phyloP scores from a whole-genome alignment of 2,329 filamentous ascomycete species.

The Cytospora paraplurivora region DNA sequence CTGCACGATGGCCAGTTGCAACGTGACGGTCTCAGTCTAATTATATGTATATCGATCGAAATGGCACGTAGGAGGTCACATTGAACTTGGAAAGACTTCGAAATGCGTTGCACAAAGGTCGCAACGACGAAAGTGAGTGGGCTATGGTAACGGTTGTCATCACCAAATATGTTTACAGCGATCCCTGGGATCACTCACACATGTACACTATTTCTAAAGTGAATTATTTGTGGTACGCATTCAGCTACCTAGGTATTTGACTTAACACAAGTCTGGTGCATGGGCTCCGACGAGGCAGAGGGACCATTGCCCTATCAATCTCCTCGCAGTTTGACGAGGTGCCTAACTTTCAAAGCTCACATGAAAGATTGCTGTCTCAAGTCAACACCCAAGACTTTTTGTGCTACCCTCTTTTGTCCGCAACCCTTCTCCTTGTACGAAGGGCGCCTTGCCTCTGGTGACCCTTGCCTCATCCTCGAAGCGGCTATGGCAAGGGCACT shows the following conservation, averaged over 20 bases:
- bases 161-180: not conserved
- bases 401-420: constrained; percentile 12
- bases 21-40: not conserved
- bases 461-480: constrained; percentile 10
- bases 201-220: not conserved
- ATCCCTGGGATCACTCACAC: not conserved
- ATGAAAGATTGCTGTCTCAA: constrained; percentile 1
- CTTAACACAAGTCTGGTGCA: not conserved
- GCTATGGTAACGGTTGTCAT: not conserved
- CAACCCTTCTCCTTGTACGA: not conserved
- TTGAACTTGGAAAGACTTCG: not conserved
- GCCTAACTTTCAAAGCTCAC: constrained; percentile 10
- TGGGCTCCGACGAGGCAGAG: not conserved
- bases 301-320: constrained; percentile 3
- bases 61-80: not conserved
- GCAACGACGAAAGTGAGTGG: not conserved
- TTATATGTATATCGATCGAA: not conserved
- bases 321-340: not conserved
- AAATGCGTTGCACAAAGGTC: not conserved
- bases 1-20: no score
- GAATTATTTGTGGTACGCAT: constrained; percentile 3
- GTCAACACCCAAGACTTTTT: constrained; percentile 23
- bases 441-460: not conserved
- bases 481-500: constrained; percentile 9
- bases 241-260: constrained; percentile 10